phyloP scores from a whole-genome alignment of 2,329 filamentous ascomycete genomes.

The Magnaporthiopsis poae region DNA sequence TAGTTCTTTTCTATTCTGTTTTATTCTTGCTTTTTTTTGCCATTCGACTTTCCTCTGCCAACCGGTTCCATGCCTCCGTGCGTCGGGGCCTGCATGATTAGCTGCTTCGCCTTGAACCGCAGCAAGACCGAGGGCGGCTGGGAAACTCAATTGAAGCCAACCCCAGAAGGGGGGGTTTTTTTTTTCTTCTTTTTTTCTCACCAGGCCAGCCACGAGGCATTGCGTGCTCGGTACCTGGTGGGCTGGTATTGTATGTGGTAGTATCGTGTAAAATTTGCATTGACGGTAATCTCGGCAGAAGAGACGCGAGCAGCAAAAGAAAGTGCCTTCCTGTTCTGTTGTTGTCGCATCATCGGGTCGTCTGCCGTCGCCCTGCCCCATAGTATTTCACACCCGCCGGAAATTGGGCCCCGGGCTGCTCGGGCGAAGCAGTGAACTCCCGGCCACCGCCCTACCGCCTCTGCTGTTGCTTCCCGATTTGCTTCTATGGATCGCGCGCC shows the following conservation, averaged over 20 bases:
- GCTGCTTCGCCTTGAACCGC: neutral
- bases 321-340: neutral
- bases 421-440: too few species aligned
- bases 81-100: neutral
- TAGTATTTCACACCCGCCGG: neutral
- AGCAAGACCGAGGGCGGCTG: neutral
- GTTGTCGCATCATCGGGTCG: neutral
- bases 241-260: neutral
- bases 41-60: neutral
- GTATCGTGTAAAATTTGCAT: neutral
- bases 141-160: neutral
- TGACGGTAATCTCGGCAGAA: neutral
- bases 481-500: too few species aligned
- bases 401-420: neutral
- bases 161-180: neutral
- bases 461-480: too few species aligned
- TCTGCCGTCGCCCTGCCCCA: neutral
- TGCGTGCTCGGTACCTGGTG: neutral
- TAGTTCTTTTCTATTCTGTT: neutral
- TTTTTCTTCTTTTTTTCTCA: neutral
- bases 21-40: neutral
- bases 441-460: too few species aligned
- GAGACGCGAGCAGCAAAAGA: neutral
- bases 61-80: too few species aligned
- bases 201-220: too few species aligned